A percentile compares a stretch with the other conserved stretches of the same genome.
Evolutionary conservation across 1,284 basidiomycete species (phyloP).

Genomic region (Golubevia sp.): DNA sequence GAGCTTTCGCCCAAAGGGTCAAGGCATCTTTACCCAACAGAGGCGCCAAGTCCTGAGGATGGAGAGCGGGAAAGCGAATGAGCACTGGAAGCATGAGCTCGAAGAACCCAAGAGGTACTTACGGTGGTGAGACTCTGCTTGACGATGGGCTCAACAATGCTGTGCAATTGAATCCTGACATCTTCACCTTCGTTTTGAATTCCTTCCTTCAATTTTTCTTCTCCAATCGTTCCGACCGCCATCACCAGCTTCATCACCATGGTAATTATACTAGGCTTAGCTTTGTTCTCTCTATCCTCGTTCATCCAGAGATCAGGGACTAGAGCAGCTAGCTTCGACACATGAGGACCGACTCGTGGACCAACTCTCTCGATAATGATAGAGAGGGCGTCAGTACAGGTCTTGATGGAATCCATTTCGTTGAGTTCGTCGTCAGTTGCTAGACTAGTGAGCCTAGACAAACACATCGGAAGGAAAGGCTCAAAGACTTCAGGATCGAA

Average conservation of each 20-base stretch:
- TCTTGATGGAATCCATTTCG: slow-evolving; percentile 50
- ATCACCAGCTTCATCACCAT: slow-evolving; percentile 49
- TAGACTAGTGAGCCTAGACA: slow-evolving; percentile 35
- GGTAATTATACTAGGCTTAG: slow-evolving; percentile 45
- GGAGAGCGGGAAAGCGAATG: not conserved
- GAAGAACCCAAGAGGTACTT: slow-evolving; percentile 24
- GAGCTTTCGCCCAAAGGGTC: slow-evolving; percentile 40
- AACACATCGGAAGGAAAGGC: slow-evolving; percentile 38
- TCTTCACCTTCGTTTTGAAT: slow-evolving; percentile 14
- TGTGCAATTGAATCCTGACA: slow-evolving; percentile 23
- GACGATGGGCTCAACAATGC: slow-evolving; percentile 44
- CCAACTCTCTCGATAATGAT: slow-evolving; percentile 56
- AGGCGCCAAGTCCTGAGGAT: slow-evolving; percentile 16
- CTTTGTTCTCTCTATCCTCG: slow-evolving; percentile 42
- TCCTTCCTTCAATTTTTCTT: slow-evolving; percentile 16
- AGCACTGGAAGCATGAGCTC: slow-evolving; percentile 1
- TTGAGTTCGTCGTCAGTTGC: slow-evolving; percentile 33
- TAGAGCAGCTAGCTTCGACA: slow-evolving; percentile 33
- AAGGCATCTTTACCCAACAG: slow-evolving; percentile 53
- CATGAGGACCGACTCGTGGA: slow-evolving; percentile 37
- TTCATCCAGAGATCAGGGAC: slow-evolving; percentile 50
- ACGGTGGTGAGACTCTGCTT: slow-evolving; percentile 10
- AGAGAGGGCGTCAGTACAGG: slow-evolving; percentile 44
- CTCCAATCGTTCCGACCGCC: slow-evolving; percentile 34
- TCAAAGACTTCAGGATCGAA: slow-evolving; percentile 51